Evolutionary conservation across 441 rosid genomes (phyloP).

Genomic region (Erysimum cheiri): DNA sequence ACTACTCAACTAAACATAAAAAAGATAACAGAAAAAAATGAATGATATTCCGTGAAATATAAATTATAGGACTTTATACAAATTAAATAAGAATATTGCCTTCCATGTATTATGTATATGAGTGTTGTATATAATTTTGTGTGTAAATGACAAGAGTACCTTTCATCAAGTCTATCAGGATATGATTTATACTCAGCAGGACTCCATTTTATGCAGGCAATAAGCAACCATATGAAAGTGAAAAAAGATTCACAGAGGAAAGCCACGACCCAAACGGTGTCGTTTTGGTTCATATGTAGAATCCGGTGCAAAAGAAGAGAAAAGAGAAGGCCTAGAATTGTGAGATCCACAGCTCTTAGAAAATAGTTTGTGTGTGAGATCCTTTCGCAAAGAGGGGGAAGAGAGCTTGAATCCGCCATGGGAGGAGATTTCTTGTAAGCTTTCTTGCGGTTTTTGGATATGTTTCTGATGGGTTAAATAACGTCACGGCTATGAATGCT

Average conservation of each 20-base stretch:
- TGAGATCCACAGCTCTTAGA: constrained; percentile 52
- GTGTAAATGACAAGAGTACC: constrained; percentile 37
- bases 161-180: constrained; percentile 53
- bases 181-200: constrained; percentile 55
- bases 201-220: constrained; percentile 58
- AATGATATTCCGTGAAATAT: background rate
- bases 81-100: background rate
- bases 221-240: constrained; percentile 60
- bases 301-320: constrained; percentile 61
- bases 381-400: constrained; percentile 48
- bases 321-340: constrained; percentile 51
- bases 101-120: background rate
- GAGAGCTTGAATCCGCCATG: constrained; percentile 42
- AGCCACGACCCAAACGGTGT: constrained; percentile 62
- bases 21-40: background rate
- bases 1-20: constrained; percentile 23
- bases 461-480: background rate
- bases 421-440: constrained; percentile 16
- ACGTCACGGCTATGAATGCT: background rate
- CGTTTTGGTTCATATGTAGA: constrained; percentile 47
- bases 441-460: background rate
- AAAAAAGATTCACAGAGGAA: constrained; percentile 67
- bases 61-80: background rate
- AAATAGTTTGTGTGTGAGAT: constrained; percentile 37
- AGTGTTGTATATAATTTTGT: background rate